Evolutionary conservation across 2,329 filamentous ascomycete genomes (phyloP), one percentile per base, ranked within the genome.

Genomic region (Tolypocladium guangdongense): DNA sequence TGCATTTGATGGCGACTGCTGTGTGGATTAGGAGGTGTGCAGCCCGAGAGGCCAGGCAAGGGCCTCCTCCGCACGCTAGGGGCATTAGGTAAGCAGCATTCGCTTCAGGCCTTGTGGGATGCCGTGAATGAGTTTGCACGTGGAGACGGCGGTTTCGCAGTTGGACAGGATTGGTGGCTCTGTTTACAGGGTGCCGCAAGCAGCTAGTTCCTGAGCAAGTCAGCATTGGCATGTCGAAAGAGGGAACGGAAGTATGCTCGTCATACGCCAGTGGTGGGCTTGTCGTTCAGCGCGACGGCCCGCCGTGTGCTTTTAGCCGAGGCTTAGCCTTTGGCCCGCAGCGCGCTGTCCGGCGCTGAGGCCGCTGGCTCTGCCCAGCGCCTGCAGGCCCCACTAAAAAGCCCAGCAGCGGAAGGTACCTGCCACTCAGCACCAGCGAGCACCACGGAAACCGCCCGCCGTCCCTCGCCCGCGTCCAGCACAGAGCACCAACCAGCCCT

Each of bases 21-120:
- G 55, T 62, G 63, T 62, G 66, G 52, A 56, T 62, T 63, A 63
- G 61, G 62, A 64, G 62, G 60, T 60, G 58, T 60, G 54, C 57
- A 46, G 43, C 27, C 43, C 43, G 4, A 46, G 4, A 46, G 43
- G n/a, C 43, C 43, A 56, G 53, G 53, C 56, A 52, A 59, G 62
- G 60, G 62, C 62, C 56, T 49, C 62, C 56, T 49, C 53, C 54
- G 24, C 35, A 24, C 48, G 52, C 7, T 32, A 51, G 51, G 48
- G 46, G 37, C 20, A 55, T 64, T 64, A 62, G 52, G 51, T 64
- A 62, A 64, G 58, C 60, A 58, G 47, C 48, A 49, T 36, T 54
- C 54, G n/a, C 32, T 10, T 49, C n/a, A 30, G 2, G 32, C 2
- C 16, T 12, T 14, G 43, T 46, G 43, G 43, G 32, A 32, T 5